phyloP scores from a whole-genome alignment of 495 filamentous ascomycete genomes.

The Sordaria brevicollis region DNA sequence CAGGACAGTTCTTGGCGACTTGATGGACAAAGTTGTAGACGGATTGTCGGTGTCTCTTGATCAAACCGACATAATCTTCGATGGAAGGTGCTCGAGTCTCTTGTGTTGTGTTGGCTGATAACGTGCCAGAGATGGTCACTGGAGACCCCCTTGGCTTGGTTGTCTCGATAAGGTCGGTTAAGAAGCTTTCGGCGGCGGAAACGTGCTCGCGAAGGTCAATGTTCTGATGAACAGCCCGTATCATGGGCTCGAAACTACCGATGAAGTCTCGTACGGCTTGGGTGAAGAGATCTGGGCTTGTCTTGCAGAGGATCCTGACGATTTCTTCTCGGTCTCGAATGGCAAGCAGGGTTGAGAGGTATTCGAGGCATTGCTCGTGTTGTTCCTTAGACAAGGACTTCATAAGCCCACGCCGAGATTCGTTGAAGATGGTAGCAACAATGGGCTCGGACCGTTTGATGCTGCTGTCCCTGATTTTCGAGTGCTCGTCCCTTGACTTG shows the following conservation, averaged over 20 bases:
- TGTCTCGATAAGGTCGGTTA: conserved; percentile 48
- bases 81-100: conserved; percentile 35
- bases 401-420: conserved; percentile 13
- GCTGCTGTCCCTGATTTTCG: conserved; percentile 34
- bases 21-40: conserved; percentile 54
- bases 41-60: conserved; percentile 42
- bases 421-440: conserved; percentile 37
- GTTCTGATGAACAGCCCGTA: conserved; percentile 50
- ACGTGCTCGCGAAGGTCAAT: conserved; percentile 53
- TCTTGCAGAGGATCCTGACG: conserved; percentile 43
- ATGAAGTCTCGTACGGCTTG: conserved; percentile 45
- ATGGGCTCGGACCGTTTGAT: conserved; percentile 32
- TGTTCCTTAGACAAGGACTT: conserved; percentile 34
- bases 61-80: conserved; percentile 49
- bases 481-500: conserved; percentile 35
- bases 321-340: conserved; percentile 54
- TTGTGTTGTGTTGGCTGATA: neutral
- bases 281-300: conserved; percentile 50
- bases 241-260: conserved; percentile 53
- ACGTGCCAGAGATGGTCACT: neutral
- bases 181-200: conserved; percentile 44
- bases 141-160: conserved; percentile 22
- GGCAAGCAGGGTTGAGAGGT: conserved; percentile 45
- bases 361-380: conserved; percentile 47
- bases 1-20: conserved; percentile 48